Conservation (phyloP, 257 asterid genomes). For the Solanum pinnatisectum region DNA sequence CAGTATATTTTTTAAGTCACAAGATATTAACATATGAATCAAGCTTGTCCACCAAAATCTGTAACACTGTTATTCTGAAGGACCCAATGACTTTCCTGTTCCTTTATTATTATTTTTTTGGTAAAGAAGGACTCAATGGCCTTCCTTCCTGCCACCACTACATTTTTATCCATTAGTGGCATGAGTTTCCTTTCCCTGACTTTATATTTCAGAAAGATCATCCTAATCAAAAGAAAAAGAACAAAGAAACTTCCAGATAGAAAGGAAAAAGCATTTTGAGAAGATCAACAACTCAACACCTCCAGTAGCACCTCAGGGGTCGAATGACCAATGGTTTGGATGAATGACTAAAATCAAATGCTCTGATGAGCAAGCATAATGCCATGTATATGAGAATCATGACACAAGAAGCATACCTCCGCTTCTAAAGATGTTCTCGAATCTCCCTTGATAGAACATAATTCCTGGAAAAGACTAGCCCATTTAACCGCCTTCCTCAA, state of each 20-base stretch:
- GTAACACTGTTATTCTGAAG: background rate
- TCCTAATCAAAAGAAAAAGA: background rate
- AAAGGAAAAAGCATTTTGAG: background rate
- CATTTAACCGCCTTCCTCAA: slow-evolving; percentile 90
- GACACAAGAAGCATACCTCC: slow-evolving; percentile 42
- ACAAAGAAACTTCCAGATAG: background rate
- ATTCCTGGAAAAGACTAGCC: slow-evolving; percentile 78
- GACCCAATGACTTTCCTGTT: background rate
- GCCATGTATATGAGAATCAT: background rate
- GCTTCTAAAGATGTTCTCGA: slow-evolving; percentile 95
- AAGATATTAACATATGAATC: background rate
- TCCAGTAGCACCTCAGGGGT: background rate
- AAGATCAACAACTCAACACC: background rate
- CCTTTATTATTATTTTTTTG: background rate
- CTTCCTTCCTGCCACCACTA: background rate
- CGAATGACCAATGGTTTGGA: background rate
- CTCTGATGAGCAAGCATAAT: background rate
- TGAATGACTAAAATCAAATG: background rate
- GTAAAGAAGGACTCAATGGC: background rate
- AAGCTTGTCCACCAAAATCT: background rate
- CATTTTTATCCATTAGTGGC: background rate
- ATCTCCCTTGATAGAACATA: slow-evolving; percentile 82
- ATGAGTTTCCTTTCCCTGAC: background rate
- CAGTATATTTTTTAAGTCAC: background rate
- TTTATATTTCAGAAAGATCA: background rate